These are phyloP conservation scores for Pouteria glomerata DNA, from an alignment of 148 eudicot genomes.

Conservation along the genomic window DNA sequence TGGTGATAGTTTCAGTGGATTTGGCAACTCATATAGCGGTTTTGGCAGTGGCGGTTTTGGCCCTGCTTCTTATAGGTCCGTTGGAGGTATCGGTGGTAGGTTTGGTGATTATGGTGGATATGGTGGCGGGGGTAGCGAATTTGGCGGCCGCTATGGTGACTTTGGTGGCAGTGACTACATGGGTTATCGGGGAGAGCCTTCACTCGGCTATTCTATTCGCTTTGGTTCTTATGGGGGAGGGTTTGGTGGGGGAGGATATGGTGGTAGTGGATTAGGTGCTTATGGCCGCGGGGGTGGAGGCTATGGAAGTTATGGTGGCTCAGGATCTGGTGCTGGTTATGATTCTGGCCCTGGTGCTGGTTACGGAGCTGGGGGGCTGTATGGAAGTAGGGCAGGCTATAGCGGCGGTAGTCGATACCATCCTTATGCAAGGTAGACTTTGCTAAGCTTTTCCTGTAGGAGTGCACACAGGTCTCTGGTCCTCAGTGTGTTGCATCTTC, in stretches of 20 bases:
- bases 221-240: slow-evolving; percentile 27
- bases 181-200: slow-evolving; percentile 31
- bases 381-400: slow-evolving; percentile 35
- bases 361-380: slow-evolving; percentile 26
- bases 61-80: slow-evolving; percentile 30
- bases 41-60: slow-evolving; percentile 22
- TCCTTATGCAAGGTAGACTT: slow-evolving; percentile 33
- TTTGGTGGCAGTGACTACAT: slow-evolving; percentile 22
- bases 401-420: slow-evolving; percentile 31
- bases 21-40: slow-evolving; percentile 23
- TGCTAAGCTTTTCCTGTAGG: slow-evolving; percentile 9
- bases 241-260: slow-evolving; percentile 30
- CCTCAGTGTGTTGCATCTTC: slow-evolving; percentile 11
- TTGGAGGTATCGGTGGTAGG: slow-evolving; percentile 24
- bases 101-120: slow-evolving; percentile 30
- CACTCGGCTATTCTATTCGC: slow-evolving; percentile 34
- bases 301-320: slow-evolving; percentile 27
- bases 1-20: slow-evolving; percentile 23
- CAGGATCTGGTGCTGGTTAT: slow-evolving; percentile 22
- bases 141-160: slow-evolving; percentile 24
- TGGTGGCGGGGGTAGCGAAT: slow-evolving; percentile 22
- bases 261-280: slow-evolving; percentile 22
- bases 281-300: slow-evolving; percentile 31
- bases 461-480: slow-evolving; percentile 7
- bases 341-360: slow-evolving; percentile 24